Base-by-base conservation (phyloP, 345 rosid genomes). In the Viola odorata region DNA sequence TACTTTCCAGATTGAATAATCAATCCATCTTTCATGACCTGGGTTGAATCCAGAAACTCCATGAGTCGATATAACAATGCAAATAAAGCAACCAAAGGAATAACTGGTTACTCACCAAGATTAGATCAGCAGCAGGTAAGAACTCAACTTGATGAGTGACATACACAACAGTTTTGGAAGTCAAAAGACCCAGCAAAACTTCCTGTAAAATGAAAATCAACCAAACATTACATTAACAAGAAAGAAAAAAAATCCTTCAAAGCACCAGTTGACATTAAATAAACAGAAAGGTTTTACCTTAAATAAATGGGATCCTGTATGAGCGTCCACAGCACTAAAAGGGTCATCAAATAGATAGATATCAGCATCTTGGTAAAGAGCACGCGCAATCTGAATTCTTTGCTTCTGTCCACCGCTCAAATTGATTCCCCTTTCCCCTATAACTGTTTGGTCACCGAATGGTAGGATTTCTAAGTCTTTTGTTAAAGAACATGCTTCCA, bases 21-120 rank as follows among this genome's bases (percentile, higher is more conserved):
- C 77, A 70, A 80, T 44, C 96, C 96, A 66, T 86, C 84, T 81
- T 84, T 89, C 91, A 84, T 78, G 13, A 89, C 94, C 89, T 89
- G 69, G 55, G 13, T 61, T 45, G 40, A 59, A 60, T 17, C 57
- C 11, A 50, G 9, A 47, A 1, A 58, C 4, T 39, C 7, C 6
- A 38, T 16, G 23, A 16, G 38, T 42, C 45, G 37, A 48, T 12
- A 61, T 10, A 15, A 53, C 8, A 8, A 55, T 14, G 32, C 6
- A 15, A 51, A 57, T 15, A 38, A 9, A 12, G 5, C 50, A 32
- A 52, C 55, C 50, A 15, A 61, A 16, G 48, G 11, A 66, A 57
- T 45, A 36, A 4, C 32, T 45, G 58, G 49, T 55, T 45, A 67
- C 84, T 73, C 57, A 83, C 91, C 85, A 86, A 62, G 53, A 83